Base-by-base conservation (phyloP, 2,329 filamentous ascomycete genomes). In the Aspergillus candidus region DNA sequence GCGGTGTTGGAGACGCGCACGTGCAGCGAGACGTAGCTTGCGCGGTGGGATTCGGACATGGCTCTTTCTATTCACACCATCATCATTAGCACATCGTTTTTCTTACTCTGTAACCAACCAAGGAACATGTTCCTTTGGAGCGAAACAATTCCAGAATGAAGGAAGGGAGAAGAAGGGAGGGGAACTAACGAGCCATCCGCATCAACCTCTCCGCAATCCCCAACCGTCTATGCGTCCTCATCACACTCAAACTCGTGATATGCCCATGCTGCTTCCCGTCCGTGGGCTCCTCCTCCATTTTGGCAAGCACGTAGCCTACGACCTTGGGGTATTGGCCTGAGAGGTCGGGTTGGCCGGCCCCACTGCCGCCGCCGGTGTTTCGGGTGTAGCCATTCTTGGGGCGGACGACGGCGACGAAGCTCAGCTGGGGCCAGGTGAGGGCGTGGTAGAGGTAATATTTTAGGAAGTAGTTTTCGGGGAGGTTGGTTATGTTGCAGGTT, bases 381-480 rank as follows among this genome's bases (percentile, higher is more conserved):
- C 78, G 77, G 31, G 86, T 83, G 42, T 88, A 81, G 0, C 83
- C 81, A 65, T 84, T 84, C 57, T 79, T 79, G 30, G 88, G 86
- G 31, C 90, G 83, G 68, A 97, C 91, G 59, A 98, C 89, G 57
- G 93, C 93, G 45, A 98, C 91, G 70, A 90, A 97, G 70, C 85
- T 91, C 54, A 98, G 82, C 72, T 97, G 91, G 36, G 93, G 93
- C 93, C 93, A 98, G 58, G 89, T 94, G 55, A 97, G 82, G 12
- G 91, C 90, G 72, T 98, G 93, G 79, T 98, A 98, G 62, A 98
- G 83, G 75, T 98, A 98, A 78, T 98, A 98, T 79, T 98, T 98
- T 72, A 95, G 87, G 69, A 97, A 97, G 80, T 98, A 98, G 77
- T 98, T 98, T 72, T 98, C 93, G 54, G 93, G 93, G 42, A 98